These are phyloP conservation scores for Aspergillus sclerotialis DNA, from an alignment of 2,329 filamentous ascomycete species.

Conservation along the genomic window DNA sequence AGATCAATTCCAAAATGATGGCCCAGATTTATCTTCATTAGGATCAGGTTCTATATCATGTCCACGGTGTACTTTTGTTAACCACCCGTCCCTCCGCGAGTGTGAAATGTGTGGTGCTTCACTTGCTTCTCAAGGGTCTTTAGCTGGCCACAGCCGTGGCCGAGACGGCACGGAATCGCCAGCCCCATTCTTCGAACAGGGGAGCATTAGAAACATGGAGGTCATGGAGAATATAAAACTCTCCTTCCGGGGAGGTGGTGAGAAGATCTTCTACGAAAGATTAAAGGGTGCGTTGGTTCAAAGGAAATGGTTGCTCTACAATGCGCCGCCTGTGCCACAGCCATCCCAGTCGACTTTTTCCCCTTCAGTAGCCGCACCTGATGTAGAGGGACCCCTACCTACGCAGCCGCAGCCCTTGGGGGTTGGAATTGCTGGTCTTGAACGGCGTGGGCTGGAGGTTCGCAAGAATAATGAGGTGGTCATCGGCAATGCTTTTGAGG, in stretches of 20 bases:
- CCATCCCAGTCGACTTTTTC: slow-evolving; percentile 35
- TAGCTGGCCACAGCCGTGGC: slow-evolving; percentile 24
- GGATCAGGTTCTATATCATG: slow-evolving; percentile 44
- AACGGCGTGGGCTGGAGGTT: slow-evolving; percentile 74
- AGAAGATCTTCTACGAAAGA: slow-evolving; percentile 82
- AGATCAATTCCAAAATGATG: slow-evolving; percentile 4
- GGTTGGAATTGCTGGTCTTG: slow-evolving; percentile 85
- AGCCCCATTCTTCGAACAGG: slow-evolving; percentile 56
- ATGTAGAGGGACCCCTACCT: slow-evolving; percentile 16
- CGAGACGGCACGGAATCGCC: slow-evolving; percentile 63
- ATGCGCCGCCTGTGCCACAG: slow-evolving; percentile 78
- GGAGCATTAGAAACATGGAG: slow-evolving; percentile 47
- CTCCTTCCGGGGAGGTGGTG: slow-evolving; percentile 83
- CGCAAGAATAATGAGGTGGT: slow-evolving; percentile 89
- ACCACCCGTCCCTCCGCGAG: slow-evolving; percentile 75
- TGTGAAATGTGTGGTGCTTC: slow-evolving; percentile 90
- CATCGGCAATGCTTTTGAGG: slow-evolving; percentile 90
- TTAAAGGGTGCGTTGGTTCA: slow-evolving; percentile 84
- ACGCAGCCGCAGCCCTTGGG: slow-evolving; percentile 45
- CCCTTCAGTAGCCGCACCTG: slow-evolving; percentile 19
- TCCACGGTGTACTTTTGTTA: slow-evolving; percentile 86
- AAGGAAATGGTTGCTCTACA: slow-evolving; percentile 88
- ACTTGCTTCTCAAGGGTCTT: slow-evolving; percentile 51
- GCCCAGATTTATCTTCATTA: not conserved
- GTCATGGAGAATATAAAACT: slow-evolving; percentile 74